phyloP scores from a whole-genome alignment of 306 rosid species.

The Vigna reflexopilosa region DNA sequence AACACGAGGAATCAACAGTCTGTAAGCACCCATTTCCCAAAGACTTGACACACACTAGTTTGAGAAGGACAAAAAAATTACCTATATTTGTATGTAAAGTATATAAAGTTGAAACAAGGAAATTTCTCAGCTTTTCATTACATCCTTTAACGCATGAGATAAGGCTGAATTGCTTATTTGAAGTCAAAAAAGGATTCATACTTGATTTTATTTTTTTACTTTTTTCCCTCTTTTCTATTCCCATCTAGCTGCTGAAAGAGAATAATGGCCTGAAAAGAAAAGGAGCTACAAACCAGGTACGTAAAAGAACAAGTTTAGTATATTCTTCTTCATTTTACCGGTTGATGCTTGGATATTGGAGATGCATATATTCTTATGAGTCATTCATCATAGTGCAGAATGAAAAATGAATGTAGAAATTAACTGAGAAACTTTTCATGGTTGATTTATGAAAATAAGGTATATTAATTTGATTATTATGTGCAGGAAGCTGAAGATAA shows the following conservation, averaged over 20 bases:
- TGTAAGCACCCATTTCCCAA: conserved; percentile 68
- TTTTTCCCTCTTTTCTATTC: conserved; percentile 14
- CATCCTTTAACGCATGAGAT: conserved; percentile 36
- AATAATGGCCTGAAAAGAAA: conserved; percentile 55
- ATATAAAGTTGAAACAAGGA: conserved; percentile 39
- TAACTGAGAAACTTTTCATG: conserved; percentile 1
- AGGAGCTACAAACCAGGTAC: conserved; percentile 54
- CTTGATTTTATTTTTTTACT: neutral
- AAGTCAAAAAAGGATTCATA: conserved; percentile 27
- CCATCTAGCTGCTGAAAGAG: conserved; percentile 54
- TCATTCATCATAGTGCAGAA: neutral
- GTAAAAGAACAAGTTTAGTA: neutral
- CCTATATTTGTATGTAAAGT: conserved; percentile 23
- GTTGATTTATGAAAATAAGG: neutral
- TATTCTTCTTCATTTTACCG: conserved; percentile 22
- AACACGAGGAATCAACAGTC: conserved; percentile 61
- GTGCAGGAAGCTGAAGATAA: conserved; percentile 50
- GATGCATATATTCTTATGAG: neutral
- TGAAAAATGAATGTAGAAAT: neutral
- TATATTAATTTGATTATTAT: too few species aligned
- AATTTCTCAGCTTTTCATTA: conserved; percentile 46
- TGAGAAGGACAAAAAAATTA: conserved; percentile 35
- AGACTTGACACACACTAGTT: neutral
- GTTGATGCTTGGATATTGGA: neutral
- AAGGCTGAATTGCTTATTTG: conserved; percentile 40